Conservation (phyloP, 257 asterid genomes). For the Cordia subcordata region DNA sequence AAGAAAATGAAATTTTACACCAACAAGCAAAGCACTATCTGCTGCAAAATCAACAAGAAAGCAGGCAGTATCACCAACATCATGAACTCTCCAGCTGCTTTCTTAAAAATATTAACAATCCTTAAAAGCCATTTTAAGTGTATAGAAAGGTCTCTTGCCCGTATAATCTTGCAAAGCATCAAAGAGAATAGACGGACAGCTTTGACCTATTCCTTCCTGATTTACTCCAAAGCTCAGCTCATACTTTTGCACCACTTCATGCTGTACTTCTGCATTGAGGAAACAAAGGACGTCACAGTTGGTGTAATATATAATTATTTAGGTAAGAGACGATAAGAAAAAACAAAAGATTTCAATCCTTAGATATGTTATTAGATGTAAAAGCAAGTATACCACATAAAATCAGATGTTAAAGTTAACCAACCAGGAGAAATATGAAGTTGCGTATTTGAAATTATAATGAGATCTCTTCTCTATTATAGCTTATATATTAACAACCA, state of each 20-base stretch:
- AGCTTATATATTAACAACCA: too few relatives aligned
- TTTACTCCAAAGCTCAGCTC: not conserved
- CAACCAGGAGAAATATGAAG: too few relatives aligned
- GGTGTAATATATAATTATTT: too few relatives aligned
- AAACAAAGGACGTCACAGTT: not conserved
- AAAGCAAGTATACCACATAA: too few relatives aligned
- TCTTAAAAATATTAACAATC: slow-evolving; percentile 8
- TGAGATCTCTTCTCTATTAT: too few relatives aligned
- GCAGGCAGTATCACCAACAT: slow-evolving; percentile 16
- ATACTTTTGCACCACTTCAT: not conserved
- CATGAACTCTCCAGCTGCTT: slow-evolving; percentile 14
- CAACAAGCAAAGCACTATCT: not conserved
- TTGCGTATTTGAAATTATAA: too few relatives aligned
- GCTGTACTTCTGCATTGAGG: not conserved
- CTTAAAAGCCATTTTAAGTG: slow-evolving; percentile 6
- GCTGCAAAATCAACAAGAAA: slow-evolving; percentile 27
- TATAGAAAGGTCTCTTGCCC: slow-evolving; percentile 7
- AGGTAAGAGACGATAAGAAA: not conserved
- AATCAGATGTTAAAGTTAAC: too few relatives aligned
- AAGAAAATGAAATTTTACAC: not conserved
- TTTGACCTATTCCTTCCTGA: too few relatives aligned
- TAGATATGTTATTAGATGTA: too few relatives aligned
- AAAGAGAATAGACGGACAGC: too few relatives aligned
- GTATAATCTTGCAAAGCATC: too few relatives aligned
- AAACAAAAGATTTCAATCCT: not conserved